phyloP scores from a whole-genome alignment of 495 filamentous ascomycete genomes.

The Tuber microsphaerosporum region DNA sequence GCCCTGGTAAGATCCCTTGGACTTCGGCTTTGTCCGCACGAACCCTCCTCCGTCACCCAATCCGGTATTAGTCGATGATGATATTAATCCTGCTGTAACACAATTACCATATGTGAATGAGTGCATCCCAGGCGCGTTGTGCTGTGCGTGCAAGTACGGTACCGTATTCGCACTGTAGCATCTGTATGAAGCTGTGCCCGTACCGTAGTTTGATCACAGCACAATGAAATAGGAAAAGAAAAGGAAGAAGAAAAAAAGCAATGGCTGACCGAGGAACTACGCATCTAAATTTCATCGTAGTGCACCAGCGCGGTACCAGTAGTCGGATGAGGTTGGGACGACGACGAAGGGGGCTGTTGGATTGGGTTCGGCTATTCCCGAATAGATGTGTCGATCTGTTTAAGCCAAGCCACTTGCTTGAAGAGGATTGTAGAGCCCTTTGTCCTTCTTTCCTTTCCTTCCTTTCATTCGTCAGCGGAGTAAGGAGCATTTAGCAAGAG shows the following conservation, averaged over 20 bases:
- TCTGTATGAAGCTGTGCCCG: not conserved
- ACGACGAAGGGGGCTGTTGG: not conserved
- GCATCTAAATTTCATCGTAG: not conserved
- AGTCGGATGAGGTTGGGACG: not conserved
- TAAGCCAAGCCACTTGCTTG: not conserved
- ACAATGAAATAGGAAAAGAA: not conserved
- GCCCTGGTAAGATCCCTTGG: not conserved
- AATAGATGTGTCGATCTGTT: not conserved
- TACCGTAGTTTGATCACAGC: not conserved
- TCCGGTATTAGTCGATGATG: not conserved
- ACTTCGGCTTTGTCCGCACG: not conserved
- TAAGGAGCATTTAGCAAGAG: not conserved
- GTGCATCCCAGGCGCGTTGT: too few relatives aligned
- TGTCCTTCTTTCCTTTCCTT: not conserved
- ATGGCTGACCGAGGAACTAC: not conserved
- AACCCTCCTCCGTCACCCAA: not conserved
- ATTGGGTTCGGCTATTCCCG: not conserved
- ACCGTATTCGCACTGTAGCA: not conserved
- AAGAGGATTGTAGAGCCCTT: not conserved
- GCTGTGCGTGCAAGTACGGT: not conserved
- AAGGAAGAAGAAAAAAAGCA: not conserved
- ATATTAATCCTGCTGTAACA: too few relatives aligned
- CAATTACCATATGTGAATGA: too few relatives aligned
- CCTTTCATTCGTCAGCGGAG: not conserved
- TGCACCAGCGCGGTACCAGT: too few relatives aligned